Base-by-base conservation (phyloP, 306 rosid genomes). In the Senna siamea region DNA sequence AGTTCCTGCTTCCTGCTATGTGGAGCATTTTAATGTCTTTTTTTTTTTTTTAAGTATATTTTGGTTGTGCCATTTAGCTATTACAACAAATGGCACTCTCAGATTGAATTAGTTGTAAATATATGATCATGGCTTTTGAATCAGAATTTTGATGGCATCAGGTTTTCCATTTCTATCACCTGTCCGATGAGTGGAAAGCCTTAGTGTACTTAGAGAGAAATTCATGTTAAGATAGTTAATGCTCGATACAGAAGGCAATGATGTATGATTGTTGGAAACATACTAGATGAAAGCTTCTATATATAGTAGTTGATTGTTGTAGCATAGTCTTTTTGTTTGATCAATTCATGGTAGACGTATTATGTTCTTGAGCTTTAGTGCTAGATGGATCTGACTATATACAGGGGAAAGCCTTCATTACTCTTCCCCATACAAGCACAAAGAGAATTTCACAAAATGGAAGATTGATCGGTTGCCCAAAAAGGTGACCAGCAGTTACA, bases 1-100 rank as follows among this genome's bases (percentile, higher is more conserved):
- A 74, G 35, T 59, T 66, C 41, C 34, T 12, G 26, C 78, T 71
- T 18, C 40, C 35, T 62, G n/a, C 18, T 15, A 15, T 46, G 11
- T 18, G 23, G 4, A 51, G 35, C 52, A 43, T 55, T 51, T 43
- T n/a, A 26, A 2, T 23, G 23, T 19, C 62, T 32, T 65, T 46
- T 28, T 64, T 72, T 57, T 26, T 26, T 26, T 26, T 26, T 26
- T 2, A 12, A 11, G 11, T 44, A 60, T 30, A 77, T 61, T 23
- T 26, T 62, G 14, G 7, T 13, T 14, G 56, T 41, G 34, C 35
- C 26, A 17, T 44, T 26, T 64, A 53, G 77, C 14, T 63, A 26
- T 50, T 52, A 13, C 53, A 13, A 34, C 3, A 48, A 3, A 44
- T 9, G 50, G 50, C 17, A 12, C 17, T 2, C 53, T 0, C 0